Evolutionary conservation across 2,329 filamentous ascomycete genomes (phyloP).

Genomic region (Mycogone perniciosa): DNA sequence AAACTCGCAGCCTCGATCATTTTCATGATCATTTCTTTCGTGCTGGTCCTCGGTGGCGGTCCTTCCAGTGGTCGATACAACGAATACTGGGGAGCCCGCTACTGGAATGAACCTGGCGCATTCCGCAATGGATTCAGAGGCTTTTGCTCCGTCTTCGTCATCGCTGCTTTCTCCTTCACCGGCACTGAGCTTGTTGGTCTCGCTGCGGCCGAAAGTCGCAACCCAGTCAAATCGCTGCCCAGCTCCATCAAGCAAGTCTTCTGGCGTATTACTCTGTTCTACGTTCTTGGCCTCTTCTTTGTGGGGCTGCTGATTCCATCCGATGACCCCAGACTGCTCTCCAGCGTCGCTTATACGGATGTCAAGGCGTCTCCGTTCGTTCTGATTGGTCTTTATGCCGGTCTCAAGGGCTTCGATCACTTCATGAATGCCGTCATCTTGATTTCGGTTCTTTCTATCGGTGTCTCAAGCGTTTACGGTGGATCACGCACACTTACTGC

Average conservation of each 20-base stretch:
- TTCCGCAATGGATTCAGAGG: conserved; percentile 67
- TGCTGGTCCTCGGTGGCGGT: conserved; percentile 53
- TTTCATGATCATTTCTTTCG: conserved; percentile 55
- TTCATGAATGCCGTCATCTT: conserved; percentile 51
- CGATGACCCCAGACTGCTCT: conserved; percentile 38
- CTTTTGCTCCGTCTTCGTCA: conserved; percentile 63
- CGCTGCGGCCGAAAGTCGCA: conserved; percentile 60
- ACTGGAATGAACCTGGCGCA: conserved; percentile 39
- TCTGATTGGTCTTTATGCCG: conserved; percentile 41
- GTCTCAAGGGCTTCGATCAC: conserved; percentile 40
- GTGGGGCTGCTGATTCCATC: conserved; percentile 41
- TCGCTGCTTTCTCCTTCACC: conserved; percentile 61
- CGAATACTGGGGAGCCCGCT: conserved; percentile 37
- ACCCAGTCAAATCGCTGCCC: conserved; percentile 65
- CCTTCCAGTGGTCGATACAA: conserved; percentile 37
- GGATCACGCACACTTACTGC: conserved; percentile 50
- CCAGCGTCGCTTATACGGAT: conserved; percentile 38
- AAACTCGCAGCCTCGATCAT: conserved; percentile 52
- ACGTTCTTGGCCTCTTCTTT: conserved; percentile 43
- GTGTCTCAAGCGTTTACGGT: conserved; percentile 49
- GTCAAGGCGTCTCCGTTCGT: conserved; percentile 43
- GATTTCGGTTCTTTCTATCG: conserved; percentile 48
- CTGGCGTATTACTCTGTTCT: conserved; percentile 48
- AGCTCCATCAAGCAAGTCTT: conserved; percentile 72
- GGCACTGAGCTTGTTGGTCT: conserved; percentile 65